These are phyloP conservation scores for Fusarium circinatum DNA, from an alignment of 2,329 filamentous ascomycete species.

Conservation along the genomic window DNA sequence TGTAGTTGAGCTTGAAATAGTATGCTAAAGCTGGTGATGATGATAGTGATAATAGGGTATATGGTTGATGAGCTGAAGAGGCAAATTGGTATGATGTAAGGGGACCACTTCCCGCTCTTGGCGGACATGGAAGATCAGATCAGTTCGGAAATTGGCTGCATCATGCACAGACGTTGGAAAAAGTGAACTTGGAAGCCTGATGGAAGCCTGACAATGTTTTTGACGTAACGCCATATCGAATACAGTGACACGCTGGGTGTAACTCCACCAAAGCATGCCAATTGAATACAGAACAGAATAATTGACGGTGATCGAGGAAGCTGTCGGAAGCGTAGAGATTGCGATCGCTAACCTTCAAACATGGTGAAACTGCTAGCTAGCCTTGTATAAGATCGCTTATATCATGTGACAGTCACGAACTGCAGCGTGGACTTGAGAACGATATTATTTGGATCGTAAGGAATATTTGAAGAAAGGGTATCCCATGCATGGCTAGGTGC, in stretches of 20 bases:
- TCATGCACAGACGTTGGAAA: conserved; percentile 13
- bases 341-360: not conserved
- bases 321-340: not conserved
- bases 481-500: accelerated
- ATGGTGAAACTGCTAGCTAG: conserved; percentile 1
- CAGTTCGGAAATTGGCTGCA: conserved; percentile 5
- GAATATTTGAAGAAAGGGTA: accelerated
- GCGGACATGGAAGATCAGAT: not conserved
- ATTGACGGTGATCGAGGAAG: not conserved
- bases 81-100: not conserved
- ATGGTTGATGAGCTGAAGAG: not conserved
- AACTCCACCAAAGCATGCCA: not conserved
- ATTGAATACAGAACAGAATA: accelerated
- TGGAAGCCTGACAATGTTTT: not conserved
- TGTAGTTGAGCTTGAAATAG: not conserved
- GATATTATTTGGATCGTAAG: not conserved
- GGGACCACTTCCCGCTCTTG: conserved; percentile 1
- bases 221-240: not conserved
- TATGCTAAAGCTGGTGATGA: not conserved
- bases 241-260: not conserved
- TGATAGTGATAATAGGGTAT: not conserved
- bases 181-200: not conserved
- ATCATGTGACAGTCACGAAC: not conserved
- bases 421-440: not conserved
- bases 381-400: not conserved